These are phyloP conservation scores for Lachnellula occidentalis DNA, from an alignment of 2,329 filamentous ascomycete species.

Conservation along the genomic window DNA sequence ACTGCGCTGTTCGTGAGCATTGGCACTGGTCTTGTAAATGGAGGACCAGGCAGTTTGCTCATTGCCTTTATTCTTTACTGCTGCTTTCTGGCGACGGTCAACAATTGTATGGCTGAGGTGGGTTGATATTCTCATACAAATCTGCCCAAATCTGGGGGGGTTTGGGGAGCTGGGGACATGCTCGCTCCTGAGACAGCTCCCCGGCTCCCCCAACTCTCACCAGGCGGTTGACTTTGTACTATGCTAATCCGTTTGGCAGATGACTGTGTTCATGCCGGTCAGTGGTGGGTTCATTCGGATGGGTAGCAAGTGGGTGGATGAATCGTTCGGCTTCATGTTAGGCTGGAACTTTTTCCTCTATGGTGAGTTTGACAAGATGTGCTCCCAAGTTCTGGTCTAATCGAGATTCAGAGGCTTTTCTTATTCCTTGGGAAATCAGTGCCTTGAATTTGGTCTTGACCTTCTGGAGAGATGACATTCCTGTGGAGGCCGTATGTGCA, in stretches of 20 bases:
- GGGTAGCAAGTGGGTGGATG: constrained; percentile 48
- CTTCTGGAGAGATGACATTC: constrained; percentile 41
- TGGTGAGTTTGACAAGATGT: constrained; percentile 23
- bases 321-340: constrained; percentile 48
- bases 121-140: too few species aligned
- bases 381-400: not conserved
- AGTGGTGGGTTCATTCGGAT: constrained; percentile 49
- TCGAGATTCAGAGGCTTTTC: constrained; percentile 12
- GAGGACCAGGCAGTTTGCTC: constrained; percentile 35
- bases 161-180: too few species aligned
- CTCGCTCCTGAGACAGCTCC: too few species aligned
- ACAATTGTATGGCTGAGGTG: constrained; percentile 35
- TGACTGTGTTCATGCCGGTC: constrained; percentile 51
- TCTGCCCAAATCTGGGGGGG: too few species aligned
- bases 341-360: constrained; percentile 61
- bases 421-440: constrained; percentile 34
- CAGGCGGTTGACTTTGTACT: too few species aligned
- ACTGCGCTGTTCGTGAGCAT: constrained; percentile 44
- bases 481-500: constrained; percentile 33
- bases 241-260: constrained; percentile 22
- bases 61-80: constrained; percentile 41
- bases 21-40: constrained; percentile 35
- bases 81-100: constrained; percentile 35
- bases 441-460: constrained; percentile 37
- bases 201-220: too few species aligned